phyloP scores from a whole-genome alignment of 2,329 filamentous ascomycete genomes.

The Aureobasidium sp. region DNA sequence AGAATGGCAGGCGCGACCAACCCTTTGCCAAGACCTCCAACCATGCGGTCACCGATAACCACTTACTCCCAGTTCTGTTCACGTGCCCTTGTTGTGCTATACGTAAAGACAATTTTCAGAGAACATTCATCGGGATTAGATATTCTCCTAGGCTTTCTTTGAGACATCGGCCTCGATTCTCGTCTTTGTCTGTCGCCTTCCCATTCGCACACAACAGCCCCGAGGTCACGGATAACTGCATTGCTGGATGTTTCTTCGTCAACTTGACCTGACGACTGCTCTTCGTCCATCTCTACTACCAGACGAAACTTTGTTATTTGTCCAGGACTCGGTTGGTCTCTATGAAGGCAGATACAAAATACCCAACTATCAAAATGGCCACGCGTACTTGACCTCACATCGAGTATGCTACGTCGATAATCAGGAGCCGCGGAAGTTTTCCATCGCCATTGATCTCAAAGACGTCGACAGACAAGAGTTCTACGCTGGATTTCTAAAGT shows the following conservation, averaged over 20 bases:
- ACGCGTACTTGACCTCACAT: conserved; percentile 93
- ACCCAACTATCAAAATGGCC: conserved; percentile 85
- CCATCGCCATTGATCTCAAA: conserved; percentile 76
- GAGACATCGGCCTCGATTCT: background rate
- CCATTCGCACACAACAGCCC: background rate
- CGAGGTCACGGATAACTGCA: conserved; percentile 5
- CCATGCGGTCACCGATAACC: conserved; percentile 2
- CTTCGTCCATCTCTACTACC: conserved; percentile 84
- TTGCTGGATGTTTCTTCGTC: conserved; percentile 91
- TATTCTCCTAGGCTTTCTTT: background rate
- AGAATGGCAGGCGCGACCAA: background rate
- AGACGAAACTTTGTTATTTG: conserved; percentile 91
- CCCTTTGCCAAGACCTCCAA: background rate
- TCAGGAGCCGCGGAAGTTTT: conserved; percentile 73
- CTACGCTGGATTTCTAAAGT: conserved; percentile 90
- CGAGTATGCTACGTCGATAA: conserved; percentile 92
- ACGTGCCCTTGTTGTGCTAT: background rate
- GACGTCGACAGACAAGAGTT: conserved; percentile 86
- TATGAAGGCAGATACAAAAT: conserved; percentile 99
- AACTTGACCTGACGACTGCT: conserved; percentile 91
- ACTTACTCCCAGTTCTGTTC: background rate
- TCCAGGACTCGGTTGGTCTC: conserved; percentile 93
- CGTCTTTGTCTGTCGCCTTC: too few relatives aligned
- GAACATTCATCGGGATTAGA: background rate
- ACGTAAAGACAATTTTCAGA: background rate